Evolutionary conservation across 805 yeast species (phyloP).

Genomic region (Spathaspora gorwiae): DNA sequence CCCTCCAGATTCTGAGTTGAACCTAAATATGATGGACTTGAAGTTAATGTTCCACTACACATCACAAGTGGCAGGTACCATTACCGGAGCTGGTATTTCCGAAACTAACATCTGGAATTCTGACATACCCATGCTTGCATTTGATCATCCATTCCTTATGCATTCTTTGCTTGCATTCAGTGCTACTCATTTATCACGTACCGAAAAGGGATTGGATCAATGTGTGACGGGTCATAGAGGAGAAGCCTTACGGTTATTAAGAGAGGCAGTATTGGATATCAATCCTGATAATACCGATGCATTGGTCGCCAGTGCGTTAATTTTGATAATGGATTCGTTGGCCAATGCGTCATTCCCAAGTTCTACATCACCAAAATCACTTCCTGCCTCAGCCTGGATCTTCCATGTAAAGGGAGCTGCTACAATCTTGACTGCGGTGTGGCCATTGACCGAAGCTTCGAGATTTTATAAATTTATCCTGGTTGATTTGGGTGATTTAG

Average conservation of each 20-base stretch:
- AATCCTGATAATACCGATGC: conserved; percentile 88
- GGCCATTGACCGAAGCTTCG: conserved; percentile 63
- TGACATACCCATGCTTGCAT: conserved; percentile 85
- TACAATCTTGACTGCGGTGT: conserved; percentile 90
- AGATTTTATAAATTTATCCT: conserved; percentile 48
- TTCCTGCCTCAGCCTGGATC: conserved; percentile 95
- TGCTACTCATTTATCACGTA: conserved; percentile 83
- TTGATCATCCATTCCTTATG: conserved; percentile 85
- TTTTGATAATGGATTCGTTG: conserved; percentile 85
- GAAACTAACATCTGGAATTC: conserved; percentile 82
- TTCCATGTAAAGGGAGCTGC: conserved; percentile 97
- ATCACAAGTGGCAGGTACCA: conserved; percentile 77
- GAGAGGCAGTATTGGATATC: conserved; percentile 84
- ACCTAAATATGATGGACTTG: conserved; percentile 68
- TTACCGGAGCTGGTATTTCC: conserved; percentile 86
- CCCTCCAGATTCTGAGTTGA: conserved; percentile 11
- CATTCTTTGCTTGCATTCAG: conserved; percentile 87
- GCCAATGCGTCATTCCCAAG: conserved; percentile 79
- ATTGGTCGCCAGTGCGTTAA: conserved; percentile 83
- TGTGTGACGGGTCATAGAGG: conserved; percentile 84
- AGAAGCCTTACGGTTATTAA: conserved; percentile 71
- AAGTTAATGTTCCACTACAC: conserved; percentile 85
- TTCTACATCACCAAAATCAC: conserved; percentile 47
- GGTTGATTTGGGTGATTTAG: conserved; percentile 87
- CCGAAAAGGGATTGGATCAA: conserved; percentile 70